Evolutionary conservation across 495 filamentous ascomycete genomes (phyloP).

Genomic region (Penicillium fimorum): DNA sequence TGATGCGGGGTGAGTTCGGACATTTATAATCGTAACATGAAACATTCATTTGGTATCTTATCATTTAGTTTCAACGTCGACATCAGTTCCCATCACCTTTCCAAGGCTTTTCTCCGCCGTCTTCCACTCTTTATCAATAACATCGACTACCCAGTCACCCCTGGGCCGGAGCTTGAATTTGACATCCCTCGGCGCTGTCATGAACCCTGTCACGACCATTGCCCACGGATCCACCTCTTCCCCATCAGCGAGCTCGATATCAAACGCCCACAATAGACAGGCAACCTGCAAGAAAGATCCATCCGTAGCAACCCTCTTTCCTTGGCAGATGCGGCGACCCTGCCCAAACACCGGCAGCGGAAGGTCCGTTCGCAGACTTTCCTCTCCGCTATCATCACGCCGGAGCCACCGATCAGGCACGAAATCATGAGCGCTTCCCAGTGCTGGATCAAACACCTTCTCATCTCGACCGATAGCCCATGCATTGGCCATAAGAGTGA

Average conservation of each 20-base stretch:
- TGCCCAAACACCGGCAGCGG: conserved; percentile 34
- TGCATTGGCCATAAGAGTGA: conserved; percentile 54
- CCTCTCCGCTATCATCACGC: conserved; percentile 4
- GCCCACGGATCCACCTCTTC: conserved; percentile 29
- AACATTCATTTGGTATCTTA: not conserved
- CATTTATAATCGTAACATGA: not conserved
- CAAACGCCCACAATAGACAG: conserved; percentile 32
- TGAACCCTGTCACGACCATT: conserved; percentile 31
- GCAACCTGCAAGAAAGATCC: conserved; percentile 31
- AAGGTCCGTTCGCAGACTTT: conserved; percentile 24
- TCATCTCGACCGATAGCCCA: conserved; percentile 40
- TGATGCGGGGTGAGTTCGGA: not conserved
- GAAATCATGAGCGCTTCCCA: conserved; percentile 22
- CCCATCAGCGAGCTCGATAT: conserved; percentile 23
- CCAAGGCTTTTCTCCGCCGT: conserved; percentile 15
- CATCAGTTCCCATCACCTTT: conserved; percentile 7
- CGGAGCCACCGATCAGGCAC: conserved; percentile 29
- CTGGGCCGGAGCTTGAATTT: conserved; percentile 24
- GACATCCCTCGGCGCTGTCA: conserved; percentile 27
- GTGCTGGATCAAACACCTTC: conserved; percentile 23
- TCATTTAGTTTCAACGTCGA: not conserved
- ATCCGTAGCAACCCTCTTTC: conserved; percentile 30
- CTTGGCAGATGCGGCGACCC: conserved; percentile 32
- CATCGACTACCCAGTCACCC: conserved; percentile 21
- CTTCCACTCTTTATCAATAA: conserved; percentile 19